phyloP scores from a whole-genome alignment of 495 filamentous ascomycete species.

The Neurospora tetraspora region DNA sequence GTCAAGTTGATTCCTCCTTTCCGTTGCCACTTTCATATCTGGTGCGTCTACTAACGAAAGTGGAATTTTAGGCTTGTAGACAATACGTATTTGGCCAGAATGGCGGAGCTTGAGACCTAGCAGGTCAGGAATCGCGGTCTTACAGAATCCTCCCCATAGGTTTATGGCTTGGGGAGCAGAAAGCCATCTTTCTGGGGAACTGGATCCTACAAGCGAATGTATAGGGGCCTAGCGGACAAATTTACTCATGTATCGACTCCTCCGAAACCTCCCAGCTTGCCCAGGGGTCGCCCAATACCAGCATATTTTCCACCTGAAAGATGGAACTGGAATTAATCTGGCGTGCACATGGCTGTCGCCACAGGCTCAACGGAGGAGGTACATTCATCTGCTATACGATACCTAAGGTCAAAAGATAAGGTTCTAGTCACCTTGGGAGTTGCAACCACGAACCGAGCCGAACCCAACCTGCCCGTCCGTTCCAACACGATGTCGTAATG shows the following conservation, averaged over 20 bases:
- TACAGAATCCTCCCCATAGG: not conserved
- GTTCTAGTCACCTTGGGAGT: not conserved
- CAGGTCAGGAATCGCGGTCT: not conserved
- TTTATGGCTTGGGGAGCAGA: not conserved
- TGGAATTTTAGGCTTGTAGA: conserved; percentile 31
- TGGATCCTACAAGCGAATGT: not conserved
- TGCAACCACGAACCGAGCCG: not conserved
- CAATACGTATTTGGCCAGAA: conserved; percentile 32
- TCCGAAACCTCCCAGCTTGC: not conserved
- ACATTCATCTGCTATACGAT: not conserved
- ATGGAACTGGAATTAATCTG: not conserved
- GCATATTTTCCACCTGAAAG: not conserved
- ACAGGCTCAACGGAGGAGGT: too few relatives aligned
- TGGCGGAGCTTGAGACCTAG: conserved; percentile 7
- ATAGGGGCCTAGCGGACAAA: not conserved
- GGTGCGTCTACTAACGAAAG: not conserved
- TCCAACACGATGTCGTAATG: not conserved
- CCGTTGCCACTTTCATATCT: not conserved
- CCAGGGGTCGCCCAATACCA: not conserved
- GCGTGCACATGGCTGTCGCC: too few relatives aligned
- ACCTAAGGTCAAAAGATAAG: not conserved
- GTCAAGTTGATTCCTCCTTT: not conserved
- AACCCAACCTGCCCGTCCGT: not conserved
- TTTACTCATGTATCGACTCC: not conserved
- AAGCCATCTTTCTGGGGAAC: not conserved